Percentiles rank a stretch among this genome's conserved stretches.
phyloP scores from a whole-genome alignment of 192 early-diverging fungal species.

The Ambispora gerdemannii region DNA sequence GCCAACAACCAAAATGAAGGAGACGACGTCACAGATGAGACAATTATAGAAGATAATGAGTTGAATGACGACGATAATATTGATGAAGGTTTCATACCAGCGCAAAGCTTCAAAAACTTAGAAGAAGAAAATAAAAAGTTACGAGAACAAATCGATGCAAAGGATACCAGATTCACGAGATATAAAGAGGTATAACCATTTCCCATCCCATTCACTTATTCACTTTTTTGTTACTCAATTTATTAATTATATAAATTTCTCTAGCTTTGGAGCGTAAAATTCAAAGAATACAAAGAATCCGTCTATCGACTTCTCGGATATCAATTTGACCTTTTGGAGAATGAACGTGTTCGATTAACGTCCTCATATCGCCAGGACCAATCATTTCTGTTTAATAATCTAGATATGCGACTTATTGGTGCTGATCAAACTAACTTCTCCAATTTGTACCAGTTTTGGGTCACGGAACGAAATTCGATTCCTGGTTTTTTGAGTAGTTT shows the following conservation, averaged over 20 bases:
- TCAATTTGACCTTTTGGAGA: conserved; percentile 61
- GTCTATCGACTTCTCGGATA: conserved; percentile 73
- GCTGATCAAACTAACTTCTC: conserved; percentile 59
- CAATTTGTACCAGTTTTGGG: conserved; percentile 60
- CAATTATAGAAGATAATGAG: neutral
- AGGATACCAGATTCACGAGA: conserved; percentile 64
- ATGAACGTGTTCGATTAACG: conserved; percentile 71
- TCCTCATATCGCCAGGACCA: conserved; percentile 68
- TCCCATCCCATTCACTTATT: neutral
- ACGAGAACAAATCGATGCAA: conserved; percentile 51
- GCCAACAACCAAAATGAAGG: neutral
- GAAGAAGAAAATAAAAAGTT: conserved; percentile 57
- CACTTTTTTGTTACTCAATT: neutral
- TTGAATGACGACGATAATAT: conserved; percentile 27
- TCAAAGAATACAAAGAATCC: conserved; percentile 69
- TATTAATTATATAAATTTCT: neutral
- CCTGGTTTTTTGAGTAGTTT: conserved; percentile 79
- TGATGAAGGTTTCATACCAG: conserved; percentile 37
- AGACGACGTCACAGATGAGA: neutral
- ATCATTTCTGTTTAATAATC: conserved; percentile 72
- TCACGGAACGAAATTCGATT: conserved; percentile 68
- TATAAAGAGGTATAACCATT: conserved; percentile 56
- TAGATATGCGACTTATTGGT: conserved; percentile 66
- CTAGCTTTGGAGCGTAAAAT: conserved; percentile 65
- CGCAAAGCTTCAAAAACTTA: conserved; percentile 53